Evolutionary conservation across 305 asterid genomes (phyloP).

Genomic region (Fraxinus paxiana): DNA sequence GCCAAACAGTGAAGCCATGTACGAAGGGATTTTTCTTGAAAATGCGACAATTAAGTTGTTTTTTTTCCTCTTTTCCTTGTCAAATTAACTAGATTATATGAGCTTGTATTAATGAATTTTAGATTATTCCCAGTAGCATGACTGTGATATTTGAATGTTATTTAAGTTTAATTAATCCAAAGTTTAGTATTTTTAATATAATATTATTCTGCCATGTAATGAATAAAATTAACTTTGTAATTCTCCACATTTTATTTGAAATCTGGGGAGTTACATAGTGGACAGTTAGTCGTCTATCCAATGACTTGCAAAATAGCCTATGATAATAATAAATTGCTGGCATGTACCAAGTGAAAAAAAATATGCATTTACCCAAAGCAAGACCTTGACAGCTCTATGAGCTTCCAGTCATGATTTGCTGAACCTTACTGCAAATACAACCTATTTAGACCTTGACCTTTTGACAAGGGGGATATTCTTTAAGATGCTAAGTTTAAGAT

Average conservation of each 20-base stretch:
- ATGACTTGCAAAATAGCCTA: conserved; percentile 14
- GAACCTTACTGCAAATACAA: not conserved
- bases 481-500: not conserved
- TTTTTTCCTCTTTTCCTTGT: not conserved
- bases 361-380: conserved; percentile 16
- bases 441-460: not conserved
- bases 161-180: not conserved
- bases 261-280: not conserved
- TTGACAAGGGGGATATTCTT: not conserved
- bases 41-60: not conserved
- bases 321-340: not conserved
- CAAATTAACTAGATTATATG: not conserved
- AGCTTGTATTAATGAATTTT: not conserved
- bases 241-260: not conserved
- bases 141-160: not conserved
- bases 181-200: not conserved
- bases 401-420: not conserved
- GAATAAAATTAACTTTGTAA: not conserved
- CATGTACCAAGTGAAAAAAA: not conserved
- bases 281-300: not conserved
- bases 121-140: not conserved
- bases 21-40: not conserved
- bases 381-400: not conserved
- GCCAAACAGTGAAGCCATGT: not conserved
- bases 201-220: not conserved